Evolutionary conservation across 2,329 filamentous ascomycete species (phyloP).

Genomic region (Ophiostoma sp.): DNA sequence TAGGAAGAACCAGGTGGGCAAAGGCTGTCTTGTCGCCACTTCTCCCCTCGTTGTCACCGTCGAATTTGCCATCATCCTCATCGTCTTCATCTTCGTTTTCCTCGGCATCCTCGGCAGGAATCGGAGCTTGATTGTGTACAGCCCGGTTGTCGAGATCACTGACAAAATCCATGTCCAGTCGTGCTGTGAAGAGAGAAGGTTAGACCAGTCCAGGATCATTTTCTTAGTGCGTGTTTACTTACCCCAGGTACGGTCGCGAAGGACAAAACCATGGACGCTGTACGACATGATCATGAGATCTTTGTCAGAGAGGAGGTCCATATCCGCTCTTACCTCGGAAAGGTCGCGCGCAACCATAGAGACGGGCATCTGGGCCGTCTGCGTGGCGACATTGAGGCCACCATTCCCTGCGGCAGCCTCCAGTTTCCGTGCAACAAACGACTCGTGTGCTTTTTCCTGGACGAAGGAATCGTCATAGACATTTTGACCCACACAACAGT

Average conservation of each 20-base stretch:
- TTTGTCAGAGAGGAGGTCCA: not conserved
- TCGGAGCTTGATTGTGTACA: too few relatives aligned
- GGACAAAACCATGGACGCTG: not conserved
- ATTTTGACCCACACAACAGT: too few relatives aligned
- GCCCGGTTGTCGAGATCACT: not conserved
- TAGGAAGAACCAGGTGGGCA: not conserved
- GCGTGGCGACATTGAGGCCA: not conserved
- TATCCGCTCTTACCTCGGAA: not conserved
- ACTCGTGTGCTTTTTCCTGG: too few relatives aligned
- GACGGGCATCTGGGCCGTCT: not conserved
- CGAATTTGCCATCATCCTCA: not conserved
- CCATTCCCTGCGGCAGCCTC: not conserved
- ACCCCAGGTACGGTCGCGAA: constrained; percentile 1
- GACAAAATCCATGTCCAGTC: not conserved
- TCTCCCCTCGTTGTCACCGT: not conserved
- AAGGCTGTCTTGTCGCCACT: not conserved
- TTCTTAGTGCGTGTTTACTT: not conserved
- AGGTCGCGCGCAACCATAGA: not conserved
- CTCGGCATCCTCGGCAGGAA: not conserved
- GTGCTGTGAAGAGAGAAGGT: not conserved
- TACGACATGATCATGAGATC: constrained; percentile 8
- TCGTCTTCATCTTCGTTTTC: not conserved
- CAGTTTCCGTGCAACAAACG: too few relatives aligned
- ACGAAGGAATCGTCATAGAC: too few relatives aligned
- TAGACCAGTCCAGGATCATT: not conserved